phyloP scores from a whole-genome alignment of 2,329 filamentous ascomycete species.

The Fusarium agapanthi region DNA sequence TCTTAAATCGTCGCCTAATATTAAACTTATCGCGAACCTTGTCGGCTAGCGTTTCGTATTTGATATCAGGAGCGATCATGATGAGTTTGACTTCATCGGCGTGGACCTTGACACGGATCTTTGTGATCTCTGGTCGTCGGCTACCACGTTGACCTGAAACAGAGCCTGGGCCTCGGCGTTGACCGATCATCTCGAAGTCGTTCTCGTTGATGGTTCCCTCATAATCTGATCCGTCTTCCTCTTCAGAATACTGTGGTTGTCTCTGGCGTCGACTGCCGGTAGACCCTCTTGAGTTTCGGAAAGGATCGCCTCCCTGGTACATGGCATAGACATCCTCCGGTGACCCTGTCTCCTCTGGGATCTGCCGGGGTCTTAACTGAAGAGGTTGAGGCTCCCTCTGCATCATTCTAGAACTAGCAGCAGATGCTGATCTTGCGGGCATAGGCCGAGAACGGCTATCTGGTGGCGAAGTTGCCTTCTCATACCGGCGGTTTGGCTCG shows the following conservation, averaged over 20 bases:
- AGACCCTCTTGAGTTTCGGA: conserved; percentile 45
- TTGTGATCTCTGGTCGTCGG: conserved; percentile 72
- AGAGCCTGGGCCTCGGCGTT: conserved; percentile 56
- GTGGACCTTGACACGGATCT: conserved; percentile 93
- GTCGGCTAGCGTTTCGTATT: conserved; percentile 80
- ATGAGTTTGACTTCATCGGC: conserved; percentile 91
- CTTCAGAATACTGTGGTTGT: conserved; percentile 75
- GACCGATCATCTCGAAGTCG: conserved; percentile 81
- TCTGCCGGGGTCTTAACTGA: conserved; percentile 44
- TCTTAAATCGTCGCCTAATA: conserved; percentile 80
- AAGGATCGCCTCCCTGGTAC: conserved; percentile 57
- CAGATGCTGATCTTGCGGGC: conserved; percentile 55
- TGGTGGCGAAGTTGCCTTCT: conserved; percentile 61
- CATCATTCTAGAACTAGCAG: conserved; percentile 55
- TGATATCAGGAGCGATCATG: conserved; percentile 77
- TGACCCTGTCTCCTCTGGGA: conserved; percentile 65
- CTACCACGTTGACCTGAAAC: conserved; percentile 63
- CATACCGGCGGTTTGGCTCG: conserved; percentile 62
- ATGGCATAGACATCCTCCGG: conserved; percentile 76
- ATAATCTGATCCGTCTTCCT: conserved; percentile 81
- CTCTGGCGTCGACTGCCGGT: conserved; percentile 50
- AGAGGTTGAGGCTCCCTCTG: conserved; percentile 49
- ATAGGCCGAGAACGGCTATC: conserved; percentile 46
- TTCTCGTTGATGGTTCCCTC: conserved; percentile 73
- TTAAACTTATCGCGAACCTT: conserved; percentile 89